A percentile compares a stretch with the other conserved stretches of the same genome.
phyloP scores from a whole-genome alignment of 768 basidiomycete genomes.

The Lyophyllum decastes region DNA sequence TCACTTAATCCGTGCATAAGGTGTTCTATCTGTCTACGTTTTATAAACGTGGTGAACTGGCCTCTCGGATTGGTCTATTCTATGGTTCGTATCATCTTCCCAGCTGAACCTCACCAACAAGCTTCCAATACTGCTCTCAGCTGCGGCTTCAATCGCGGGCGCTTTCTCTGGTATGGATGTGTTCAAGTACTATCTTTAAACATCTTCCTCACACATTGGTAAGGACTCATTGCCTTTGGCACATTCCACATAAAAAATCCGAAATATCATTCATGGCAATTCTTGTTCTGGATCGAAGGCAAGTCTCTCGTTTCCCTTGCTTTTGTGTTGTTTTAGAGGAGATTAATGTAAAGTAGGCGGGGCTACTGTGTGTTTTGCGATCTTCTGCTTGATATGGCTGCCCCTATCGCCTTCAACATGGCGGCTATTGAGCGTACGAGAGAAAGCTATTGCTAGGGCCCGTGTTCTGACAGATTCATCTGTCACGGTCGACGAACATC shows the following conservation, averaged over 20 bases:
- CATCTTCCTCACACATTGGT: neutral
- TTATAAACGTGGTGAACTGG: conserved; percentile 51
- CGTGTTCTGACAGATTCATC: conserved; percentile 51
- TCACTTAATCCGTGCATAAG: conserved; percentile 13
- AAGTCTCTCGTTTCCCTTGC: neutral
- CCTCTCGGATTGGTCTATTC: conserved; percentile 50
- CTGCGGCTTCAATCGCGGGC: conserved; percentile 46
- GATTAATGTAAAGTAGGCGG: conserved; percentile 31
- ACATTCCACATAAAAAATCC: conserved; percentile 48
- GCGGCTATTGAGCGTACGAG: conserved; percentile 34
- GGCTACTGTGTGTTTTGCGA: conserved; percentile 41
- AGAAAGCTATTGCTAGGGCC: conserved; percentile 41
- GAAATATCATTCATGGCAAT: conserved; percentile 51
- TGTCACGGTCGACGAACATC: conserved; percentile 38
- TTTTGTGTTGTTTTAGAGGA: neutral
- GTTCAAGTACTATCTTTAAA: neutral
- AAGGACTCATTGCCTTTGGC: conserved; percentile 50
- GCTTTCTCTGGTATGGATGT: conserved; percentile 41
- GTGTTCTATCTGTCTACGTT: conserved; percentile 55
- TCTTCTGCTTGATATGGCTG: conserved; percentile 48
- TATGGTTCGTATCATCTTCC: conserved; percentile 33
- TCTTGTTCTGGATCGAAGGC: conserved; percentile 56
- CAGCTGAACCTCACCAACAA: neutral
- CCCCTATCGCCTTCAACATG: conserved; percentile 44
- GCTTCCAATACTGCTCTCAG: conserved; percentile 17